Evolutionary conservation across 139 green algal genomes (phyloP).

Genomic region (Mesotaenium endlicherianum): DNA sequence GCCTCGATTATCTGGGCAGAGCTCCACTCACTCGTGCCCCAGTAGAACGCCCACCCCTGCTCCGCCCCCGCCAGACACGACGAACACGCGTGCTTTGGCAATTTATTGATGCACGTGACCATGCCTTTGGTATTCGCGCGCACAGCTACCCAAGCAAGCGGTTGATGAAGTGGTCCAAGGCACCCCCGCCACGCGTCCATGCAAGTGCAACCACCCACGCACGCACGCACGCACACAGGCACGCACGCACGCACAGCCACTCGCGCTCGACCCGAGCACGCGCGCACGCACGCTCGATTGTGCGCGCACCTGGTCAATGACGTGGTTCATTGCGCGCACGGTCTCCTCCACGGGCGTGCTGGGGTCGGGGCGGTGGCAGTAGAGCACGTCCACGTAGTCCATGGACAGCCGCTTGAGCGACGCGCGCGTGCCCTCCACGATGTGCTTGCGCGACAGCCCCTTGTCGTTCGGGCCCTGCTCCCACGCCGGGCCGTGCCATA

Average conservation of each 20-base stretch:
- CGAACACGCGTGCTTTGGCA: no score
- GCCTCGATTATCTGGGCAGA: constrained; percentile 73
- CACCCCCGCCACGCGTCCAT: no score
- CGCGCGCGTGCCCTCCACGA: constrained; percentile 77
- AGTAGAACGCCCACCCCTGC: constrained; percentile 63
- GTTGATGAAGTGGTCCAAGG: no score
- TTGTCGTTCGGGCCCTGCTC: constrained; percentile 47
- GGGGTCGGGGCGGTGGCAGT: constrained; percentile 75
- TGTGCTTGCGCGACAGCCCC: constrained; percentile 82
- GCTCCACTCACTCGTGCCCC: constrained; percentile 81
- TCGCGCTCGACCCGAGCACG: constrained; percentile 35
- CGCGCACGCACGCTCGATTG: not conserved
- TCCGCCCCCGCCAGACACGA: no score
- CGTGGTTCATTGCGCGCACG: constrained; percentile 79
- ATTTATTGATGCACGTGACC: no score
- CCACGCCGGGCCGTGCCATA: not conserved
- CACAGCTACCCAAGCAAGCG: no score
- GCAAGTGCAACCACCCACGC: not conserved
- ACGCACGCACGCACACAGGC: not conserved
- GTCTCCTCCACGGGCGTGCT: constrained; percentile 83
- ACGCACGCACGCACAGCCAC: not conserved
- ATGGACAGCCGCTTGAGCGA: constrained; percentile 70
- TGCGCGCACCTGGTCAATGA: constrained; percentile 53
- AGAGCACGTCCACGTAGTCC: constrained; percentile 85
- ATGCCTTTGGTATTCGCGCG: no score